Conservation (phyloP, 305 asterid genomes). For the Andrographis paniculata region DNA sequence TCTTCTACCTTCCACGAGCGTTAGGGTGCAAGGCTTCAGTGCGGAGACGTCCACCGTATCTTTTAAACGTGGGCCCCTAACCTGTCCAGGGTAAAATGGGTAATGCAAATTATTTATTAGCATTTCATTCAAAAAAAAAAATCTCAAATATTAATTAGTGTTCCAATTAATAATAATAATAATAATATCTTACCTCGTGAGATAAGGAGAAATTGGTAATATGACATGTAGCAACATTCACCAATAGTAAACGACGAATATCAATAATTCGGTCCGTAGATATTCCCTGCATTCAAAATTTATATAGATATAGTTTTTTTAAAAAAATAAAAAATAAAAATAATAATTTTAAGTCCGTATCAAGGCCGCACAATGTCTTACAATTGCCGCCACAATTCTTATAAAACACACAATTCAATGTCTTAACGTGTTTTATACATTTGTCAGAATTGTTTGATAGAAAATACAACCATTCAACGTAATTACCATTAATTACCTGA, state of each 20-base stretch:
- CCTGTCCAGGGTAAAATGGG: constrained; percentile 33
- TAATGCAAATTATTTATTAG: background rate
- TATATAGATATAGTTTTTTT: background rate
- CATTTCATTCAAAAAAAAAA: background rate
- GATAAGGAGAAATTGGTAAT: constrained; percentile 61
- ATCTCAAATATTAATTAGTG: background rate
- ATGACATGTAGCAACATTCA: constrained; percentile 52
- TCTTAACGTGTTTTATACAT: background rate
- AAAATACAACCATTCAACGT: too few species aligned
- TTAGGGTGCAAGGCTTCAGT: constrained; percentile 80
- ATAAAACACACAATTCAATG: background rate
- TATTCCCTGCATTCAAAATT: constrained; percentile 49
- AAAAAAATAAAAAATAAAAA: too few species aligned
- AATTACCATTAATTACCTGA: too few species aligned
- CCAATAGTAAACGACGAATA: constrained; percentile 53
- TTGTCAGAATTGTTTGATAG: too few species aligned
- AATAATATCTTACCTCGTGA: constrained; percentile 57
- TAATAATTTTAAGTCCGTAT: background rate
- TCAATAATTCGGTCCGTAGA: constrained; percentile 85
- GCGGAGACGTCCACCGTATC: constrained; percentile 95
- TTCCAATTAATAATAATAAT: background rate
- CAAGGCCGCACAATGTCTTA: too few species aligned
- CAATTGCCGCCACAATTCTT: background rate
- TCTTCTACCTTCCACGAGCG: constrained; percentile 73
- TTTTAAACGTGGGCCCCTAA: constrained; percentile 80